Evolutionary conservation across 352 stramenopile genomes (phyloP), one percentile per base, ranked within the genome.

Genomic region (Globisporangium ultimum): DNA sequence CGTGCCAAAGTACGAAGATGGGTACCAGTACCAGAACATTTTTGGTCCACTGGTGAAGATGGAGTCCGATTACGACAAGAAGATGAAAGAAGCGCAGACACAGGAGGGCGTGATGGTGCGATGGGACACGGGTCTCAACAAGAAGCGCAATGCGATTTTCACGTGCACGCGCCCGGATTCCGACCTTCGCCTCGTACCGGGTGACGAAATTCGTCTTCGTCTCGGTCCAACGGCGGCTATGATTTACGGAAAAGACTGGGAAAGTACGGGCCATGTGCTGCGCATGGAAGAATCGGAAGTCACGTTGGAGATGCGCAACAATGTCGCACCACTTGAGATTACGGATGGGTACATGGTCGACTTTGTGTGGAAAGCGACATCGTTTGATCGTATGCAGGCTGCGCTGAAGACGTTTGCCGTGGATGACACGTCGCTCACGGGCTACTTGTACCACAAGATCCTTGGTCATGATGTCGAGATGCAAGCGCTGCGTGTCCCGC

Each of bases 21-120:
- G 97, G 22, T 99, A 99, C 72, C 97, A 99, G 79, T 99, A 99
- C 80, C 97, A 99, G 74, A 99, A 99, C 76, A 93, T 99, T 48
- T 91, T 99, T 60, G 97, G 93, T 5, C 97, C 98, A 12, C 72
- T 99, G 12, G 97, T 99, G n/a, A 99, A 99, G 74, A 96, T 99
- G 75, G 98, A 99, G 79, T 98, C 97, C 6, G 97, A 99, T 77
- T 99, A 99, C 62, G 98, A 99, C 81, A 98, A 98, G 70, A 97
- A 98, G 70, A 98, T 99, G 80, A 99, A 99, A 72, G 96, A 99
- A 63, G 84, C 87, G 60, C 84, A 99, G 73, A 98, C 88, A 0
- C 94, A 99, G 66, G 96, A 99, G 53, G 89, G 83, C 21, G 81
- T 98, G 14, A 80, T 80, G 56, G 80, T 99, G 41, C 75, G 88